These are phyloP conservation scores for Chaetomiaceae sp. DNA, from an alignment of 2,329 filamentous ascomycete species.

Conservation along the genomic window DNA sequence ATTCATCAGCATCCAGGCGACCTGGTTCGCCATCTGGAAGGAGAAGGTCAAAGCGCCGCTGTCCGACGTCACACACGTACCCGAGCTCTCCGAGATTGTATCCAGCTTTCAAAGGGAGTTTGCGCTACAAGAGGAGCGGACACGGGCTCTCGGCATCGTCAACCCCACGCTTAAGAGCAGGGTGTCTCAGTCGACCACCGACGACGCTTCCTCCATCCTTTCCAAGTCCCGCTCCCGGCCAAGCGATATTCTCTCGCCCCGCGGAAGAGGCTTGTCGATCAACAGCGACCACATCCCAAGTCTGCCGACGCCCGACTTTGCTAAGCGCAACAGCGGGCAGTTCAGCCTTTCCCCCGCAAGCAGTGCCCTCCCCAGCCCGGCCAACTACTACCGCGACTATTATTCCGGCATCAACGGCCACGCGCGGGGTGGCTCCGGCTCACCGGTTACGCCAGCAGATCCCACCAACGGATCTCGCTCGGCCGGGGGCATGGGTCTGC, in stretches of 20 bases:
- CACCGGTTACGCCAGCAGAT: slow-evolving; percentile 55
- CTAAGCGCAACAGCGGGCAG: slow-evolving; percentile 61
- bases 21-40: slow-evolving; percentile 80
- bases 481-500: slow-evolving; percentile 36
- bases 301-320: slow-evolving; percentile 62
- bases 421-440: slow-evolving; percentile 54
- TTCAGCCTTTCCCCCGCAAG: slow-evolving; percentile 57
- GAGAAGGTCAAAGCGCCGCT: slow-evolving; percentile 76
- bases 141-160: slow-evolving; percentile 69
- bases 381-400: slow-evolving; percentile 54
- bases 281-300: slow-evolving; percentile 60
- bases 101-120: slow-evolving; percentile 76
- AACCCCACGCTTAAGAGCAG: slow-evolving; percentile 63
- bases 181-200: slow-evolving; percentile 54
- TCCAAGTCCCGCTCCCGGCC: slow-evolving; percentile 47
- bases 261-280: slow-evolving; percentile 56
- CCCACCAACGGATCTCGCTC: slow-evolving; percentile 45
- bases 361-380: slow-evolving; percentile 44
- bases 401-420: slow-evolving; percentile 44
- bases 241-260: slow-evolving; percentile 43
- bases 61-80: slow-evolving; percentile 57
- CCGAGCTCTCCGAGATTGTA: slow-evolving; percentile 69
- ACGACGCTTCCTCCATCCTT: slow-evolving; percentile 45
- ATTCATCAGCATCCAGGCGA: slow-evolving; percentile 77
- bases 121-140: slow-evolving; percentile 66